phyloP scores from a whole-genome alignment of 176 grass and related monocot species.

The Bolboschoenus planiculmis region DNA sequence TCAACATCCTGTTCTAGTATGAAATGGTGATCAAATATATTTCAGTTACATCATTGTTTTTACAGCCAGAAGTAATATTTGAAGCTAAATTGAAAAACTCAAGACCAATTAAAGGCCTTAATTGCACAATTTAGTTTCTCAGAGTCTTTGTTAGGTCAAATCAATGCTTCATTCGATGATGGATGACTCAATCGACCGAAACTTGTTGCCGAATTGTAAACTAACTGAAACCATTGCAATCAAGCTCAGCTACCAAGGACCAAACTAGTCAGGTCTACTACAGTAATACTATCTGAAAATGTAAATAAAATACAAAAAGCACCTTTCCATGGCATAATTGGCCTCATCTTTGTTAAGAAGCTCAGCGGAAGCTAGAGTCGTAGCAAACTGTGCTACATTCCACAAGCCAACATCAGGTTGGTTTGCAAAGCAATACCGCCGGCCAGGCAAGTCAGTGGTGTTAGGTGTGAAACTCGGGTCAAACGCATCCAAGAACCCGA shows the following conservation, averaged over 20 bases:
- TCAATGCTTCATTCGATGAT: neutral
- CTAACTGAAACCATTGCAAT: neutral
- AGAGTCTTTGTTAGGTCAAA: slow-evolving; percentile 1
- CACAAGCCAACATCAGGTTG: slow-evolving; percentile 95
- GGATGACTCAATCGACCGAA: neutral
- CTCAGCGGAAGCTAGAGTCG: slow-evolving; percentile 55
- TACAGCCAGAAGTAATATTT: no score
- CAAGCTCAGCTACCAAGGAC: neutral
- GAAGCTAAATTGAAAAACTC: no score
- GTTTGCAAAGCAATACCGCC: slow-evolving; percentile 95
- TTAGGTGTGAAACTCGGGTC: slow-evolving; percentile 90
- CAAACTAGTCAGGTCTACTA: neutral
- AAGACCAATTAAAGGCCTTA: neutral
- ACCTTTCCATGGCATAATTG: slow-evolving; percentile 91
- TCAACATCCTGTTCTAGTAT: neutral
- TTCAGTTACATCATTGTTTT: no score
- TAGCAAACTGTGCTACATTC: slow-evolving; percentile 89
- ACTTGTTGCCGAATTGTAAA: neutral
- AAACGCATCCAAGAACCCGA: slow-evolving; percentile 96
- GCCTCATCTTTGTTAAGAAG: slow-evolving; percentile 88
- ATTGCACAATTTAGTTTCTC: neutral
- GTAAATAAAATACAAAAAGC: slow-evolving; percentile 24
- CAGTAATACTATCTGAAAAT: neutral
- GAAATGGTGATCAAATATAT: neutral
- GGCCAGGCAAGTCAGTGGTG: slow-evolving; percentile 86